Evolutionary conservation across 768 basidiomycete genomes (phyloP).

Genomic region (Cystobasidium tubakii): DNA sequence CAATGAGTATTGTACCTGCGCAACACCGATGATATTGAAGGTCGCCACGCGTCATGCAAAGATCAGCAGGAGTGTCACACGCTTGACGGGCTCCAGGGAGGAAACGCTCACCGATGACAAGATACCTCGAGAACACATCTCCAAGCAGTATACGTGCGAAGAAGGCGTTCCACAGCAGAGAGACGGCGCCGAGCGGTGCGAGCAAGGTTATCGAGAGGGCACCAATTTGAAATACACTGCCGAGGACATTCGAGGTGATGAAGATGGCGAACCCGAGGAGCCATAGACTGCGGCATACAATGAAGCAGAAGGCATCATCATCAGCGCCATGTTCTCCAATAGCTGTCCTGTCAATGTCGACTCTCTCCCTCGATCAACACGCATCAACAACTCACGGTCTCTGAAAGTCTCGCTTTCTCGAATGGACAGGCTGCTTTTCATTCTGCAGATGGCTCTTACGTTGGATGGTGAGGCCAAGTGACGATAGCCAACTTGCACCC

Average conservation of each 20-base stretch:
- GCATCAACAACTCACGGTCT: conserved; percentile 61
- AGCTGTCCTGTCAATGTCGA: not conserved
- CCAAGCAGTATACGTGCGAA: conserved; percentile 78
- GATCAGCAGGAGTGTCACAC: not conserved
- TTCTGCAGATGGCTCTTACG: conserved; percentile 86
- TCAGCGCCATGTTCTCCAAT: not conserved
- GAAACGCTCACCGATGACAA: conserved; percentile 60
- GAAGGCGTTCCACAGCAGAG: conserved; percentile 84
- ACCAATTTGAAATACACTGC: conserved; percentile 71
- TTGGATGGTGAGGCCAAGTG: conserved; percentile 70
- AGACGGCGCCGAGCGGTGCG: conserved; percentile 72
- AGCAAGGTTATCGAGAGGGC: conserved; percentile 90
- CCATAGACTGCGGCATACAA: conserved; percentile 61
- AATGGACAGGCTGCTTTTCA: conserved; percentile 61
- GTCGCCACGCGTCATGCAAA: not conserved
- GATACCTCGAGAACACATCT: conserved; percentile 75
- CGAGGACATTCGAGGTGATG: conserved; percentile 78
- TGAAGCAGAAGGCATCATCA: conserved; percentile 3
- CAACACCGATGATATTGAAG: not conserved
- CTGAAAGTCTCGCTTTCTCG: conserved; percentile 65
- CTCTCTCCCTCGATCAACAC: not conserved
- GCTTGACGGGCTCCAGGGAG: not conserved
- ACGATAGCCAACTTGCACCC: not conserved
- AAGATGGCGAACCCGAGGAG: conserved; percentile 77
- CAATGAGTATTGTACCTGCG: conserved; percentile 65